A percentile compares a stretch with the other conserved stretches of the same genome.
These are phyloP conservation scores for Agaricus subrufescens DNA, from an alignment of 768 basidiomycete species.

Conservation along the genomic window DNA sequence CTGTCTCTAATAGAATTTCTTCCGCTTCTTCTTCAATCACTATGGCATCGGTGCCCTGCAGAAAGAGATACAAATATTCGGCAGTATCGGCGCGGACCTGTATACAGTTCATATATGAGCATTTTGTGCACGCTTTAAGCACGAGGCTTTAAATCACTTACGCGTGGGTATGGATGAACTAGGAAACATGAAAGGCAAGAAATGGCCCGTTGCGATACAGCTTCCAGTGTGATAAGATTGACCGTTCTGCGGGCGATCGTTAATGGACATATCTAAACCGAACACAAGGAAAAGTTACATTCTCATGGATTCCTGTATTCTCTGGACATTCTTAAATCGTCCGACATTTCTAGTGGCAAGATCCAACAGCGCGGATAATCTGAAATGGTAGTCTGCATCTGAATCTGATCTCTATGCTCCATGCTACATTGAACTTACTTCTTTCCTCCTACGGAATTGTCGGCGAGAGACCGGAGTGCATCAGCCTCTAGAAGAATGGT, in stretches of 20 bases:
- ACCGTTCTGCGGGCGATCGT: slow-evolving; percentile 45
- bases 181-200: slow-evolving; percentile 57
- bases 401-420: slow-evolving; percentile 46
- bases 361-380: slow-evolving; percentile 48
- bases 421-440: slow-evolving; percentile 37
- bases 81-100: slow-evolving; percentile 80
- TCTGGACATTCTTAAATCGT: slow-evolving; percentile 76
- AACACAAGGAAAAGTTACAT: slow-evolving; percentile 43
- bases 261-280: neutral
- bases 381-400: slow-evolving; percentile 31
- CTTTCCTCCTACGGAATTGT: slow-evolving; percentile 39
- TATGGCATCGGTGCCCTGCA: slow-evolving; percentile 65
- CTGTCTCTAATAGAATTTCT: slow-evolving; percentile 71
- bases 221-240: slow-evolving; percentile 52
- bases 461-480: slow-evolving; percentile 44
- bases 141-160: slow-evolving; percentile 28
- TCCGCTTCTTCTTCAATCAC: slow-evolving; percentile 62
- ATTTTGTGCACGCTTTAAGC: slow-evolving; percentile 10
- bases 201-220: slow-evolving; percentile 40
- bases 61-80: slow-evolving; percentile 73
- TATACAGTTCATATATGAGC: slow-evolving; percentile 6
- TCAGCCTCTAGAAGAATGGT: slow-evolving; percentile 70
- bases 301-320: slow-evolving; percentile 80
- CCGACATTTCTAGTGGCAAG: slow-evolving; percentile 59
- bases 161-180: slow-evolving; percentile 76